Evolutionary conservation across 176 grass and related monocot genomes (phyloP).

Genomic region (Tuctoria greenei): DNA sequence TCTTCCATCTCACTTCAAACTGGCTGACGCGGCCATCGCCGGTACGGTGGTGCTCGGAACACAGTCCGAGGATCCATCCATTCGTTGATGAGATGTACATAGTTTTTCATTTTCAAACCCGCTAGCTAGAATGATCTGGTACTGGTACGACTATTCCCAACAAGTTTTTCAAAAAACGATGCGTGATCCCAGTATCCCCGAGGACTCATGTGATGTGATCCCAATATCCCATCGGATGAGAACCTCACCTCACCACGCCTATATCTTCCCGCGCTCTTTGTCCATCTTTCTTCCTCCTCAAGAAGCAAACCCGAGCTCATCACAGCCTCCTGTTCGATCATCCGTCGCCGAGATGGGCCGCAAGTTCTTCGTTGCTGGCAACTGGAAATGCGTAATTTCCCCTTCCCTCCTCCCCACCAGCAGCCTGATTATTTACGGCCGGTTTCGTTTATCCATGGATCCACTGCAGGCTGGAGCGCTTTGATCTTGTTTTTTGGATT

Average conservation of each 20-base stretch:
- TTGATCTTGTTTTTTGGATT: too few species aligned
- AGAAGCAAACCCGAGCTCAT: constrained; percentile 39
- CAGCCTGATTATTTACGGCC: background rate
- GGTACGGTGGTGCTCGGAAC: too few species aligned
- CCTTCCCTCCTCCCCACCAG: background rate
- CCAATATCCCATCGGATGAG: constrained; percentile 8
- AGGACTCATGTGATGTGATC: background rate
- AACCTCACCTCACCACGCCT: background rate
- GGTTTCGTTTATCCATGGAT: background rate
- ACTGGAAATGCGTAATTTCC: constrained; percentile 89
- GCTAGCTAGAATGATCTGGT: too few species aligned
- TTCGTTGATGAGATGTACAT: too few species aligned
- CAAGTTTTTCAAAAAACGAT: too few species aligned
- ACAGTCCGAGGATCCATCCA: too few species aligned
- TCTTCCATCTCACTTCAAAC: too few species aligned
- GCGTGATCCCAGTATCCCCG: too few species aligned
- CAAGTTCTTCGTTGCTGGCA: constrained; percentile 94
- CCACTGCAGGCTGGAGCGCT: background rate
- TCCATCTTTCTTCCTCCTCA: constrained; percentile 39
- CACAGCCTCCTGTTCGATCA: background rate
- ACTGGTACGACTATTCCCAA: too few species aligned
- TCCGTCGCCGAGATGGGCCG: constrained; percentile 58
- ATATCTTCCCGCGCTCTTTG: constrained; percentile 27
- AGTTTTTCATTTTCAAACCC: too few species aligned
- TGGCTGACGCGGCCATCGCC: too few species aligned